Evolutionary conservation across 2,329 filamentous ascomycete species (phyloP).

Genomic region (Pseudofabraea citricarpa): DNA sequence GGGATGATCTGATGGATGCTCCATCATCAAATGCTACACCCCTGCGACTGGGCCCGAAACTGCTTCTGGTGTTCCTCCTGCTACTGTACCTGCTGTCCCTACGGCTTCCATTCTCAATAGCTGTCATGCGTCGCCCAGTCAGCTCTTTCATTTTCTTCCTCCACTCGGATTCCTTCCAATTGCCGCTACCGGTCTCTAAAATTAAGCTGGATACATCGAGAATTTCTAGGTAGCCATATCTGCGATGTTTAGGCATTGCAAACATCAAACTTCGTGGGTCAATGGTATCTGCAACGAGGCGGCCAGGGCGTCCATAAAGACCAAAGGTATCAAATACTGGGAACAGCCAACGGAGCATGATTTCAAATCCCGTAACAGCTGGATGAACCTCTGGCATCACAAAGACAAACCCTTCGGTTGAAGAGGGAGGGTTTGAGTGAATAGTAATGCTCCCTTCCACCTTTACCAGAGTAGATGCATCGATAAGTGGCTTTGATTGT

Average conservation of each 20-base stretch:
- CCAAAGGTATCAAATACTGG: constrained; percentile 91
- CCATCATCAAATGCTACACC: constrained; percentile 55
- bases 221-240: constrained; percentile 88
- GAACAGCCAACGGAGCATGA: constrained; percentile 88
- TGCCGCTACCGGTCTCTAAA: constrained; percentile 66
- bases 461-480: constrained; percentile 91
- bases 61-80: constrained; percentile 52
- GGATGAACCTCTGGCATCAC: constrained; percentile 94
- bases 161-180: constrained; percentile 87
- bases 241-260: constrained; percentile 83
- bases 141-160: constrained; percentile 82
- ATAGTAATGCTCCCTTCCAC: constrained; percentile 88
- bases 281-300: constrained; percentile 80
- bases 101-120: constrained; percentile 40
- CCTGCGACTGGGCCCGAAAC: constrained; percentile 42
- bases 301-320: constrained; percentile 83
- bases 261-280: constrained; percentile 95
- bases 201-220: constrained; percentile 80
- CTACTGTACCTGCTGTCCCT: constrained; percentile 46
- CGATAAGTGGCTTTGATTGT: constrained; percentile 87
- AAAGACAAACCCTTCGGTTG: constrained; percentile 91
- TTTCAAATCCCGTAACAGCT: constrained; percentile 92
- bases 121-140: constrained; percentile 73
- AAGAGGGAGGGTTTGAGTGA: constrained; percentile 71
- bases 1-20: constrained; percentile 44